phyloP scores from a whole-genome alignment of 2,329 filamentous ascomycete species.

The Akanthomyces lecanii region DNA sequence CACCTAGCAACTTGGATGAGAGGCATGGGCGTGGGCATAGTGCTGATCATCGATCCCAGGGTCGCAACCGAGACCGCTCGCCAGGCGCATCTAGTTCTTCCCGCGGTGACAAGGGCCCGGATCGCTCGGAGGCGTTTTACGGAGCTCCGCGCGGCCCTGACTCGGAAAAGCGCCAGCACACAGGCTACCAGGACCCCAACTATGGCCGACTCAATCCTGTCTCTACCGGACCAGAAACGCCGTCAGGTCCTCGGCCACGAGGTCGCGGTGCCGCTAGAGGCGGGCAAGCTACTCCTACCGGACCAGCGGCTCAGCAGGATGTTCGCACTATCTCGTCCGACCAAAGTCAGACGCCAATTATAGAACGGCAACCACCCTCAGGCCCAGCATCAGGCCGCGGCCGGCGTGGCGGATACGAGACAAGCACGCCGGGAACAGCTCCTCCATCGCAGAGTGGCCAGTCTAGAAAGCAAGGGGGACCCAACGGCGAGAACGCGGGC shows the following conservation, averaged over 20 bases:
- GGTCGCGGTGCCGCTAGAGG: slow-evolving; percentile 41
- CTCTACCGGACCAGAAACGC: slow-evolving; percentile 43
- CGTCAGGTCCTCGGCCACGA: slow-evolving; percentile 53
- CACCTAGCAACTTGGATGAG: slow-evolving; percentile 43
- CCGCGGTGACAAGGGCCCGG: slow-evolving; percentile 36
- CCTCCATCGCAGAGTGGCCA: slow-evolving; percentile 39
- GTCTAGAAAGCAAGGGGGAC: slow-evolving; percentile 31
- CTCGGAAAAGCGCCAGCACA: slow-evolving; percentile 43
- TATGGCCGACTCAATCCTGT: slow-evolving; percentile 59
- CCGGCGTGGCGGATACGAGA: slow-evolving; percentile 42
- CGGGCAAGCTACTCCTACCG: slow-evolving; percentile 31
- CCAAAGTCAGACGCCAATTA: slow-evolving; percentile 39
- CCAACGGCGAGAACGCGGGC: slow-evolving; percentile 24
- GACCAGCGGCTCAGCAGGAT: slow-evolving; percentile 39
- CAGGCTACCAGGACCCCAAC: slow-evolving; percentile 51
- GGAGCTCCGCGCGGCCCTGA: slow-evolving; percentile 39
- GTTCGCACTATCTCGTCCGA: slow-evolving; percentile 38
- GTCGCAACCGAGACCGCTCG: slow-evolving; percentile 33
- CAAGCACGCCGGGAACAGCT: slow-evolving; percentile 28
- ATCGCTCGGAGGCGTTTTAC: slow-evolving; percentile 34
- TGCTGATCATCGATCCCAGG: slow-evolving; percentile 28
- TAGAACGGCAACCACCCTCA: slow-evolving; percentile 50
- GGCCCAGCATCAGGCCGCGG: slow-evolving; percentile 48
- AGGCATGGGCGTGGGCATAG: slow-evolving; percentile 41
- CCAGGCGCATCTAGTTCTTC: slow-evolving; percentile 23